Evolutionary conservation across 768 basidiomycete genomes (phyloP).

Genomic region (Galerina marginata): DNA sequence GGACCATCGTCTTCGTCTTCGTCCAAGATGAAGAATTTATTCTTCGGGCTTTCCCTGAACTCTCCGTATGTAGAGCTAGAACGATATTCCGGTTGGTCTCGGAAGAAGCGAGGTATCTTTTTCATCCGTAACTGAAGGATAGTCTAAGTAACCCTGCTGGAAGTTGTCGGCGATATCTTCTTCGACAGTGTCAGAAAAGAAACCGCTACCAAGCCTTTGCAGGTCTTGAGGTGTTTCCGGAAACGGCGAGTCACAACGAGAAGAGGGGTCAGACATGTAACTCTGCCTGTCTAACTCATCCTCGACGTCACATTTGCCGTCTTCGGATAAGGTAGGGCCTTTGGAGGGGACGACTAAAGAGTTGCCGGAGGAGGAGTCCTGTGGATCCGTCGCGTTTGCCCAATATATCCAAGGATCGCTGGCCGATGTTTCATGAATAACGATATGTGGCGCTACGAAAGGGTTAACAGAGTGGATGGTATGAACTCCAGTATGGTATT

Average conservation of each 20-base stretch:
- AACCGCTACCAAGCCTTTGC: slow-evolving; percentile 21
- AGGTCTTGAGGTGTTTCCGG: slow-evolving; percentile 27
- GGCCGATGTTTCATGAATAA: slow-evolving; percentile 19
- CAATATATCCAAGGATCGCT: slow-evolving; percentile 12
- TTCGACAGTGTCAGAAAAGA: slow-evolving; percentile 9
- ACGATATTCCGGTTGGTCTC: neutral
- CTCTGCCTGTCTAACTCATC: neutral
- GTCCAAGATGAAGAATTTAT: slow-evolving; percentile 23
- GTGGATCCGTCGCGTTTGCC: slow-evolving; percentile 8
- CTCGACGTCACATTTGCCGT: neutral
- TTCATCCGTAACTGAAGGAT: neutral
- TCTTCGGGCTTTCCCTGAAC: slow-evolving; percentile 1
- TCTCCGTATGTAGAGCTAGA: neutral
- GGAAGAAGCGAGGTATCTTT: neutral
- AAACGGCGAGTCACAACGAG: slow-evolving; percentile 14
- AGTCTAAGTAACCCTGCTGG: neutral
- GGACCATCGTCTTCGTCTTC: slow-evolving; percentile 39
- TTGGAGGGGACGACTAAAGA: slow-evolving; percentile 7
- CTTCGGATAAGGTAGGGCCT: neutral
- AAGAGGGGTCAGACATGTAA: neutral
- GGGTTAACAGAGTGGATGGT: slow-evolving; percentile 21
- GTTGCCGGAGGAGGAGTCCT: slow-evolving; percentile 10
- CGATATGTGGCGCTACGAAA: slow-evolving; percentile 24
- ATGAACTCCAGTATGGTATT: slow-evolving; percentile 7
- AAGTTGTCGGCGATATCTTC: slow-evolving; percentile 10